These are phyloP conservation scores for Acanthamoeba castellanii DNA, from an alignment of 208 protist genomes.

Conservation along the genomic window DNA sequence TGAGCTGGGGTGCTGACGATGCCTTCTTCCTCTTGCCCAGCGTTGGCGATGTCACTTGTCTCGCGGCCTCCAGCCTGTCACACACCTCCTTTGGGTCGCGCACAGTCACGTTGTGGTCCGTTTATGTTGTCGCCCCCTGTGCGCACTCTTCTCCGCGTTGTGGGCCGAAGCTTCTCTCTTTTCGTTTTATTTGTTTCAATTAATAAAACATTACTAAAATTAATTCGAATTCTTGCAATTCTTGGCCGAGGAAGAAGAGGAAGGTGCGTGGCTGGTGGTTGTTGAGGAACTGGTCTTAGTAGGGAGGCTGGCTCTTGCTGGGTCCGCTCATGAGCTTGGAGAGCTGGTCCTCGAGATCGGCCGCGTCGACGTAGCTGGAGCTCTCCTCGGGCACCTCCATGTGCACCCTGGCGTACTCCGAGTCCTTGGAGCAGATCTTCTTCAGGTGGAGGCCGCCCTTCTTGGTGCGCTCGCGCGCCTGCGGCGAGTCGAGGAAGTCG, in stretches of 20 bases:
- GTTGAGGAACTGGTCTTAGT: too few relatives aligned
- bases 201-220: too few relatives aligned
- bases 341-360: slow-evolving; percentile 49
- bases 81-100: background rate
- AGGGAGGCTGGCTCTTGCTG: background rate
- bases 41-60: background rate
- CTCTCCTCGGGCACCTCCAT: slow-evolving; percentile 64
- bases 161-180: too few relatives aligned
- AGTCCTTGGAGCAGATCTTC: slow-evolving; percentile 55
- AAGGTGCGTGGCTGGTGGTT: too few relatives aligned
- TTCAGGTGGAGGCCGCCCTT: slow-evolving; percentile 54
- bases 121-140: too few relatives aligned
- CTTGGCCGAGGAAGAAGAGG: too few relatives aligned
- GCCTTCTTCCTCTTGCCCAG: background rate
- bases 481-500: slow-evolving; percentile 38
- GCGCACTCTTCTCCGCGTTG: too few relatives aligned
- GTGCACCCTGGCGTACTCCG: slow-evolving; percentile 34
- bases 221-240: too few relatives aligned
- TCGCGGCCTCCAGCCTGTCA: background rate
- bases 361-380: slow-evolving; percentile 53
- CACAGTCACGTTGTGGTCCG: too few relatives aligned
- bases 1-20: background rate
- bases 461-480: slow-evolving; percentile 39
- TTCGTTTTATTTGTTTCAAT: too few relatives aligned
- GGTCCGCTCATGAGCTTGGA: slow-evolving; percentile 24